Evolutionary conservation across 805 yeast species (phyloP).

Genomic region (Ogataea chonburiensis): DNA sequence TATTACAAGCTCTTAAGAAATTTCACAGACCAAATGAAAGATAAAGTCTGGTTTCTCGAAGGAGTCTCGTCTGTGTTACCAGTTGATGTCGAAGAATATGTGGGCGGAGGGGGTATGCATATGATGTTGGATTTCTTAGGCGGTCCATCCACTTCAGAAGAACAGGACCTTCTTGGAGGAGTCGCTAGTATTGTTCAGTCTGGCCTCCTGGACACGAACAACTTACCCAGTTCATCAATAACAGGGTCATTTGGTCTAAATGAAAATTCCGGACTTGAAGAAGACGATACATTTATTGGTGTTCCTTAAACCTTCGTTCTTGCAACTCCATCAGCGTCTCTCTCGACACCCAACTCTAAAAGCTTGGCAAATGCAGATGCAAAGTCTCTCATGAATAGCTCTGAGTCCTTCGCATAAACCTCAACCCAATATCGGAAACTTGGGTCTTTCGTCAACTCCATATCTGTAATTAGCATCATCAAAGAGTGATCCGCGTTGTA

Average conservation of each 20-base stretch:
- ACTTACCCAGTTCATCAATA: slow-evolving; percentile 51
- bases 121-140: slow-evolving; percentile 88
- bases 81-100: slow-evolving; percentile 85
- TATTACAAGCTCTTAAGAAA: slow-evolving; percentile 80
- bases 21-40: slow-evolving; percentile 83
- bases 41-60: slow-evolving; percentile 89
- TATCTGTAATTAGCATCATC: slow-evolving; percentile 88
- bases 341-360: slow-evolving; percentile 43
- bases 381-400: slow-evolving; percentile 61
- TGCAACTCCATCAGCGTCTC: slow-evolving; percentile 35
- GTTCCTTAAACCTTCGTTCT: slow-evolving; percentile 26
- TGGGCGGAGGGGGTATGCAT: slow-evolving; percentile 90
- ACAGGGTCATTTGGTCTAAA: slow-evolving; percentile 47
- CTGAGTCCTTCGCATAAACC: slow-evolving; percentile 65
- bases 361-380: slow-evolving; percentile 65
- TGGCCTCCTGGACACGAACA: slow-evolving; percentile 52
- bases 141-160: slow-evolving; percentile 46
- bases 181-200: slow-evolving; percentile 43
- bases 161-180: slow-evolving; percentile 40
- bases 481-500: slow-evolving; percentile 39
- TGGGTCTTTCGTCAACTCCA: slow-evolving; percentile 59
- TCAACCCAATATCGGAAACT: slow-evolving; percentile 60
- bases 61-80: slow-evolving; percentile 89
- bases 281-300: slow-evolving; percentile 38
- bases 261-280: slow-evolving; percentile 52